These are phyloP conservation scores for Phascolomyces articulosus DNA, from an alignment of 371 early-diverging fungal species.

Conservation along the genomic window DNA sequence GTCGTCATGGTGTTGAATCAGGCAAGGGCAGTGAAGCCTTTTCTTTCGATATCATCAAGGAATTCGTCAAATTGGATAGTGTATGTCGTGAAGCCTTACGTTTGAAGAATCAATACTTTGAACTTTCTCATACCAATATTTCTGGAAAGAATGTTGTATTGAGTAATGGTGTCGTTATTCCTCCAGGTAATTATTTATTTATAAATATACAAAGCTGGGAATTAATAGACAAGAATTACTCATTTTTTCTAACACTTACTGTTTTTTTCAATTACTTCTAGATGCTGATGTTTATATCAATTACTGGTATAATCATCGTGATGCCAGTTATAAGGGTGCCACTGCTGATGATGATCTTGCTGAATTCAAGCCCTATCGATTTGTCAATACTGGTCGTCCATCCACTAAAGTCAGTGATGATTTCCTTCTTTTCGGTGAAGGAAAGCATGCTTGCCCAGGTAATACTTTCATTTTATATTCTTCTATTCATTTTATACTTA, in stretches of 20 bases:
- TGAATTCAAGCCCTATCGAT: constrained; percentile 51
- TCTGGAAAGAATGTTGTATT: constrained; percentile 27
- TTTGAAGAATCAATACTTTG: constrained; percentile 19
- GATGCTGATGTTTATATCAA: constrained; percentile 36
- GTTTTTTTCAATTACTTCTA: too few relatives aligned
- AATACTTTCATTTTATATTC: not conserved
- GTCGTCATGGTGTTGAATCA: not conserved
- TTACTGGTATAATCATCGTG: constrained; percentile 19
- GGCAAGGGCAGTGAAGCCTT: constrained; percentile 7
- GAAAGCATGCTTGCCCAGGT: constrained; percentile 40
- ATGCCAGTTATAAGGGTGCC: constrained; percentile 12
- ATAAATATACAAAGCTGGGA: too few relatives aligned
- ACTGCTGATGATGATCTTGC: constrained; percentile 5
- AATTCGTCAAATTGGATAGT: constrained; percentile 52
- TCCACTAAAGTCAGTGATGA: constrained; percentile 46
- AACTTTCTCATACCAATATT: constrained; percentile 31
- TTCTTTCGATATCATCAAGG: constrained; percentile 34
- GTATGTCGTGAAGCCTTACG: constrained; percentile 53
- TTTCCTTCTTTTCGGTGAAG: constrained; percentile 55
- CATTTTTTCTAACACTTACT: too few relatives aligned
- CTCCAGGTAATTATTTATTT: constrained; percentile 31
- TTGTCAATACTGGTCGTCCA: constrained; percentile 36
- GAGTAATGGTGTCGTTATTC: constrained; percentile 41
- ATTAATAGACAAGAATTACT: too few relatives aligned
- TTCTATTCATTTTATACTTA: not conserved